phyloP scores from a whole-genome alignment of 225 moss, liverwort and hornwort genomes.

The Neckera pumila region DNA sequence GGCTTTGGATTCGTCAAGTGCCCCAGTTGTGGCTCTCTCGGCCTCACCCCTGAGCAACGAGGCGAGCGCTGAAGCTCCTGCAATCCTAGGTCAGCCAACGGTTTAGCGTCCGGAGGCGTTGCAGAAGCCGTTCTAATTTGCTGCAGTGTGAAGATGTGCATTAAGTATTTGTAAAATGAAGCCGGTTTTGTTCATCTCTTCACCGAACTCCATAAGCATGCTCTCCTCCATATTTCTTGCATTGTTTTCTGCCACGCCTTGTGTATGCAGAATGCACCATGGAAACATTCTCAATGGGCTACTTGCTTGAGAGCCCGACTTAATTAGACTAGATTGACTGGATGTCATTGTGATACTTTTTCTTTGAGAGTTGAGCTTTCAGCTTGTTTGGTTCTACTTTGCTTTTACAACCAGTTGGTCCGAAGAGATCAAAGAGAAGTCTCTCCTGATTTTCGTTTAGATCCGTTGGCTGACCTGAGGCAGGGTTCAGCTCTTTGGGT shows the following conservation, averaged over 20 bases:
- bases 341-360: not conserved
- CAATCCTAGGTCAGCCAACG: not conserved
- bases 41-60: conserved; percentile 86
- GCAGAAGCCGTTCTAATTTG: not conserved
- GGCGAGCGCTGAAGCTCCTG: conserved; percentile 47
- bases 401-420: not conserved
- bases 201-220: not conserved
- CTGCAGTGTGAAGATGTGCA: not conserved
- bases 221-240: not conserved
- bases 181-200: not conserved
- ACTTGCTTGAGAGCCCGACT: not conserved
- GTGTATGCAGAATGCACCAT: not conserved
- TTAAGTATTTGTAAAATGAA: not conserved
- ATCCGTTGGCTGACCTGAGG: not conserved
- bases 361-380: not conserved
- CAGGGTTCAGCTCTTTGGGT: not conserved
- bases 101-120: not conserved
- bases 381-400: not conserved
- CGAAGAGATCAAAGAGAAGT: not conserved
- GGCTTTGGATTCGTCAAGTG: conserved; percentile 84
- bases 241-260: not conserved
- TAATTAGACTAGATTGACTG: not conserved
- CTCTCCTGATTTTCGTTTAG: not conserved
- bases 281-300: not conserved
- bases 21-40: conserved; percentile 66